phyloP scores from a whole-genome alignment of 257 asterid species.

The Linaria vulgaris region DNA sequence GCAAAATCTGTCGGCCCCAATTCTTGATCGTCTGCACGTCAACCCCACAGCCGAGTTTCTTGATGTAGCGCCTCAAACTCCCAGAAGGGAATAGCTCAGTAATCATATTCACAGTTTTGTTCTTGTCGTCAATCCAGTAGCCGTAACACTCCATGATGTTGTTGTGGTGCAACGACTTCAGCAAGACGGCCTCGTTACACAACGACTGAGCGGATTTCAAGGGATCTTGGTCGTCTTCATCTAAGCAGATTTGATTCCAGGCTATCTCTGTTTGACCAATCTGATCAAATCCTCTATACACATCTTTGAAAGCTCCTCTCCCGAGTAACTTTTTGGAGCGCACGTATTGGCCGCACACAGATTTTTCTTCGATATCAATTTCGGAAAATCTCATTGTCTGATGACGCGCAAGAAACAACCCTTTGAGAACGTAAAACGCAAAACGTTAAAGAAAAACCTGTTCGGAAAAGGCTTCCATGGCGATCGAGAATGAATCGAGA shows the following conservation, averaged over 20 bases:
- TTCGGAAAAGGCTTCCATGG: conserved; percentile 32
- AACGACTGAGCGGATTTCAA: conserved; percentile 4
- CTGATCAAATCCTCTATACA: conserved; percentile 38
- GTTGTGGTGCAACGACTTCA: conserved; percentile 36
- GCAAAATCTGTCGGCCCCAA: conserved; percentile 39
- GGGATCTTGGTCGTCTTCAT: conserved; percentile 8
- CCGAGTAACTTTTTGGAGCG: conserved; percentile 39
- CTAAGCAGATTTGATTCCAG: conserved; percentile 35
- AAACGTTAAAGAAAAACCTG: not conserved
- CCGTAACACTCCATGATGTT: conserved; percentile 40
- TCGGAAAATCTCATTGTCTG: too few relatives aligned
- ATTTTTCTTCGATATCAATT: conserved; percentile 26
- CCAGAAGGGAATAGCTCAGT: conserved; percentile 41
- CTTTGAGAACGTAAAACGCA: too few relatives aligned
- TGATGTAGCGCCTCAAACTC: conserved; percentile 34
- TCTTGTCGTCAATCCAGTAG: conserved; percentile 39
- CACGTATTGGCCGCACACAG: conserved; percentile 34
- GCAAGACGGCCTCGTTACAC: conserved; percentile 31
- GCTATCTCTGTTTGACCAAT: conserved; percentile 31
- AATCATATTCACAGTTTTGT: conserved; percentile 32
- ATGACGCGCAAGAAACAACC: too few relatives aligned
- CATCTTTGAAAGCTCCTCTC: conserved; percentile 40
- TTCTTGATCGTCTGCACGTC: conserved; percentile 28
- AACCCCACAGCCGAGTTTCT: conserved; percentile 15
- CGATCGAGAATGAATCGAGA: conserved; percentile 26